Evolutionary conservation across 306 rosid species (phyloP).

Genomic region (Pueraria montana): DNA sequence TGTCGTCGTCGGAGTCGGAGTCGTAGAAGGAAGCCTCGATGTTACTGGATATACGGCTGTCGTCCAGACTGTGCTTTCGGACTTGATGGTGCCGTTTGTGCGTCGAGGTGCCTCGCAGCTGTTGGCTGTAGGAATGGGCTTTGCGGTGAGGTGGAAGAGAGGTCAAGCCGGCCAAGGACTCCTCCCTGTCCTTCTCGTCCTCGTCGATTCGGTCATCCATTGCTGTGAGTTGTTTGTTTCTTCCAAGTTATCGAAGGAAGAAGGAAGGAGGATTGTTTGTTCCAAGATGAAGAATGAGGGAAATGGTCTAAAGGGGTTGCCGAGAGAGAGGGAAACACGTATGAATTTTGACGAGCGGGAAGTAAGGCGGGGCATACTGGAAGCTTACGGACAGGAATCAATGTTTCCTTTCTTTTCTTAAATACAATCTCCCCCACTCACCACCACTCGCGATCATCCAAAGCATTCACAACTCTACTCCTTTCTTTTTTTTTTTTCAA

Average conservation of each 20-base stretch:
- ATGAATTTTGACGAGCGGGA: constrained; percentile 46
- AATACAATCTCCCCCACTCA: background rate
- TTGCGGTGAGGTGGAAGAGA: constrained; percentile 77
- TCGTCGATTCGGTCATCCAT: constrained; percentile 82
- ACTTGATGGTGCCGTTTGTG: constrained; percentile 61
- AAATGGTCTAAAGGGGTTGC: constrained; percentile 49
- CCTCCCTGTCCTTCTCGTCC: constrained; percentile 71
- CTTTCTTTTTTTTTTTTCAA: too few relatives aligned
- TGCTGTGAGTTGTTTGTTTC: background rate
- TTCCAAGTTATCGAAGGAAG: background rate
- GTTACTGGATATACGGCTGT: constrained; percentile 56
- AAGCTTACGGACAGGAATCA: constrained; percentile 54
- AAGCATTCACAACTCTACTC: too few relatives aligned
- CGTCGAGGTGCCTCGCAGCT: constrained; percentile 61
- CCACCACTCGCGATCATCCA: too few relatives aligned
- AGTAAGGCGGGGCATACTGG: constrained; percentile 53
- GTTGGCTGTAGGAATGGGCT: constrained; percentile 92
- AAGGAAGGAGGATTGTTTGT: background rate
- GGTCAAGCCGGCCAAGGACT: constrained; percentile 62
- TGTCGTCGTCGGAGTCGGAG: constrained; percentile 72
- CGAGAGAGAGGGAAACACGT: constrained; percentile 54
- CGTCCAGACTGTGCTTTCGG: constrained; percentile 94
- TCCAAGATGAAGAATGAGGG: constrained; percentile 37
- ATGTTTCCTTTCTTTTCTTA: constrained; percentile 23
- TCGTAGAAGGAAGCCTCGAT: constrained; percentile 48